These are phyloP conservation scores for Caryopteris hybrid DNA, from an alignment of 305 asterid genomes.

Conservation along the genomic window DNA sequence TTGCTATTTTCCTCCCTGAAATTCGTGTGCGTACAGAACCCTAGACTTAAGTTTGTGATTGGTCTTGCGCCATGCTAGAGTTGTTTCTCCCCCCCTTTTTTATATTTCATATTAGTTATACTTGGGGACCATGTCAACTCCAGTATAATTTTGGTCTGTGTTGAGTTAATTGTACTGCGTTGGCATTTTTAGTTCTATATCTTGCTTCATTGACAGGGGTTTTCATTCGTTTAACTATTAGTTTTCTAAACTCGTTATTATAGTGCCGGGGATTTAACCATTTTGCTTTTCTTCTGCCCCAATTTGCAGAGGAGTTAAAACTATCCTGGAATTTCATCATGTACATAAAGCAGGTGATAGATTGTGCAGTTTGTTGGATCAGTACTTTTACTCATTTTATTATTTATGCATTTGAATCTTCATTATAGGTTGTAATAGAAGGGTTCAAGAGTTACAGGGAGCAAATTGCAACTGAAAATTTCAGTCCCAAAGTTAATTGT, in stretches of 20 bases:
- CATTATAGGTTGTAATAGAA: constrained; percentile 75
- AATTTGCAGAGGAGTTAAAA: constrained; percentile 18
- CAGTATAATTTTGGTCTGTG: neutral
- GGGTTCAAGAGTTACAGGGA: constrained; percentile 96
- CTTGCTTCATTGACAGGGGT: neutral
- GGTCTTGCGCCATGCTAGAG: neutral
- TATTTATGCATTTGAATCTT: neutral
- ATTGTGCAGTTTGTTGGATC: neutral
- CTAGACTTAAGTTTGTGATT: constrained; percentile 18
- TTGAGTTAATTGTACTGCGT: neutral
- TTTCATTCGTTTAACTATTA: neutral
- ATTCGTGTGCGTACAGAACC: constrained; percentile 17
- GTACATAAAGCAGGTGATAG: constrained; percentile 83
- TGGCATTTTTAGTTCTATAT: neutral
- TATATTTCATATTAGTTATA: neutral
- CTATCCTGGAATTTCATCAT: constrained; percentile 29
- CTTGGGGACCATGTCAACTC: neutral
- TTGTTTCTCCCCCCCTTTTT: neutral
- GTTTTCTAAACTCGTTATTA: neutral
- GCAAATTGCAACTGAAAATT: constrained; percentile 85
- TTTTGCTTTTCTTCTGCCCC: neutral
- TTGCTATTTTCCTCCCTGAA: neutral
- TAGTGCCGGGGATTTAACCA: constrained; percentile 5
- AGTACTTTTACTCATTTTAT: neutral
- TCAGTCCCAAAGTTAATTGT: constrained; percentile 91